A percentile compares a stretch with the other conserved stretches of the same genome.
These are phyloP conservation scores for Mycocentrospora acerina DNA, from an alignment of 2,329 filamentous ascomycete genomes.

Conservation along the genomic window DNA sequence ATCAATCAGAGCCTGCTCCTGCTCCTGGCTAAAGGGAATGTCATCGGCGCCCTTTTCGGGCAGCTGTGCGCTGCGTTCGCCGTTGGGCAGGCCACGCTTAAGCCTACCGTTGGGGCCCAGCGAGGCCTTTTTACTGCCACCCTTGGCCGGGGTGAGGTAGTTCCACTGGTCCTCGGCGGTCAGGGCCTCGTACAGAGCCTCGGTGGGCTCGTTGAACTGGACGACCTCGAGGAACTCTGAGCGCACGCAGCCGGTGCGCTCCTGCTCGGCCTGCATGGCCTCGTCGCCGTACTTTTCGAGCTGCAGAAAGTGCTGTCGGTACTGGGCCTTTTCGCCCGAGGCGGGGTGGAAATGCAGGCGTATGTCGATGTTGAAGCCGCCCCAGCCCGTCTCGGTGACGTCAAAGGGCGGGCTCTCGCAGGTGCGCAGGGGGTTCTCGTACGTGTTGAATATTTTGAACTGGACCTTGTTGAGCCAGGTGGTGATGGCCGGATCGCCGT, in stretches of 20 bases:
- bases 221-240: slow-evolving; percentile 90
- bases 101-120: slow-evolving; percentile 35
- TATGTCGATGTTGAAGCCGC: slow-evolving; percentile 95
- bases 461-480: slow-evolving; percentile 97
- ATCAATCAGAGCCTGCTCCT: slow-evolving; percentile 36
- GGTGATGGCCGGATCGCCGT: slow-evolving; percentile 80
- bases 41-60: slow-evolving; percentile 38
- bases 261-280: slow-evolving; percentile 62
- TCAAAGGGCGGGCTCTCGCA: slow-evolving; percentile 76
- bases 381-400: slow-evolving; percentile 93
- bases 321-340: slow-evolving; percentile 89
- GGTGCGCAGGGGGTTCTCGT: slow-evolving; percentile 82
- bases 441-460: slow-evolving; percentile 97
- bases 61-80: slow-evolving; percentile 39
- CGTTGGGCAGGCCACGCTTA: slow-evolving; percentile 37
- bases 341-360: slow-evolving; percentile 91
- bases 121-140: slow-evolving; percentile 45
- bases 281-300: slow-evolving; percentile 84
- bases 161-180: slow-evolving; percentile 68
- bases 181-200: slow-evolving; percentile 84
- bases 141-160: slow-evolving; percentile 45
- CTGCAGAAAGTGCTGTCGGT: slow-evolving; percentile 89
- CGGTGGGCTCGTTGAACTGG: slow-evolving; percentile 95
- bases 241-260: slow-evolving; percentile 60
- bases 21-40: slow-evolving; percentile 39